These are phyloP conservation scores for Venturia asperata DNA, from an alignment of 2,329 filamentous ascomycete genomes.

Conservation along the genomic window DNA sequence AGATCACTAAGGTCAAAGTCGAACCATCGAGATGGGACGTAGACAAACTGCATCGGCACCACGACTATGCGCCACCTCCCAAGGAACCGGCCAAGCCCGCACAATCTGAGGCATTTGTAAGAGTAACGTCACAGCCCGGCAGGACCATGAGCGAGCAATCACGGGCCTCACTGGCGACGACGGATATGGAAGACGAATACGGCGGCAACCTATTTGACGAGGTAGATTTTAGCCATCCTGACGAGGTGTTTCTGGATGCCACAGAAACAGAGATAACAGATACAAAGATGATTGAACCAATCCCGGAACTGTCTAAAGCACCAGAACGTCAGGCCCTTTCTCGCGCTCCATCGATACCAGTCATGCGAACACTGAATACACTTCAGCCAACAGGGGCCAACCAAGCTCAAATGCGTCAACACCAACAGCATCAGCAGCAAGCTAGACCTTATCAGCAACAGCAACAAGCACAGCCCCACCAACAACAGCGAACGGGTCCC, in stretches of 20 bases:
- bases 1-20: constrained; percentile 84
- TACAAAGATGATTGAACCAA: constrained; percentile 21
- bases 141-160: constrained; percentile 29
- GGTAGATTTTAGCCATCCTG: constrained; percentile 55
- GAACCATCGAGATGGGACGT: constrained; percentile 71
- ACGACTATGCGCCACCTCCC: constrained; percentile 59
- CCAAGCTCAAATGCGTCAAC: constrained; percentile 21
- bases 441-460: constrained; percentile 27
- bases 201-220: constrained; percentile 51
- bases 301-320: background rate
- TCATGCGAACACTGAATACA: constrained; percentile 10
- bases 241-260: constrained; percentile 58
- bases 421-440: constrained; percentile 19
- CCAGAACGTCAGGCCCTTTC: constrained; percentile 22
- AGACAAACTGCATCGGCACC: constrained; percentile 72
- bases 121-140: constrained; percentile 25
- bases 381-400: constrained; percentile 4
- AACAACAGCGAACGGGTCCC: constrained; percentile 20
- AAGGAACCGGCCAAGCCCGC: constrained; percentile 43
- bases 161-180: constrained; percentile 29
- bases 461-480: constrained; percentile 22
- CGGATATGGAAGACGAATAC: constrained; percentile 48
- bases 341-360: constrained; percentile 25
- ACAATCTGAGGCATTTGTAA: constrained; percentile 22
- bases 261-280: constrained; percentile 29